Evolutionary conservation across 2,329 filamentous ascomycete genomes (phyloP).

Genomic region (Colletotrichum tofieldiae): DNA sequence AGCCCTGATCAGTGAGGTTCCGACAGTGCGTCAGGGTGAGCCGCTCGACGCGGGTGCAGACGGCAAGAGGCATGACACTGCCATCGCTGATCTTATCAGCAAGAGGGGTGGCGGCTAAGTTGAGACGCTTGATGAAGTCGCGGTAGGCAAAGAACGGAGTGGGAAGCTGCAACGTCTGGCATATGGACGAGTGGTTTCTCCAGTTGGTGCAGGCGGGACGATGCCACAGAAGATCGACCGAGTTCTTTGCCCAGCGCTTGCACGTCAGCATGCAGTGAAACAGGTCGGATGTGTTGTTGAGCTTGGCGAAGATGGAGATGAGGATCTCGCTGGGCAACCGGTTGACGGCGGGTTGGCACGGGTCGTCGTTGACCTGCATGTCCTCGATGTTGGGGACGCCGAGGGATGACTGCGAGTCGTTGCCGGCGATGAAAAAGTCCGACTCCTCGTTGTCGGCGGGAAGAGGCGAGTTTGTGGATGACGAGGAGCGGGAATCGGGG

Average conservation of each 20-base stretch:
- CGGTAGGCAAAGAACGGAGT: constrained; percentile 91
- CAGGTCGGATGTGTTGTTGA: constrained; percentile 83
- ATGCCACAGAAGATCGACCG: constrained; percentile 95
- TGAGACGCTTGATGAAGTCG: constrained; percentile 92
- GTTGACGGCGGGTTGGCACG: constrained; percentile 84
- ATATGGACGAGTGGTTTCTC: constrained; percentile 85
- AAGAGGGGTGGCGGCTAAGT: constrained; percentile 79
- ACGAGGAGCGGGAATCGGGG: constrained; percentile 71
- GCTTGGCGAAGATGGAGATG: constrained; percentile 91
- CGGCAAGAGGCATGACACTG: constrained; percentile 84
- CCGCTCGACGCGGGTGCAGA: constrained; percentile 93
- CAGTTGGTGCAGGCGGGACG: constrained; percentile 92
- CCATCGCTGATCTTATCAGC: constrained; percentile 87
- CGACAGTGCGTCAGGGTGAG: constrained; percentile 93
- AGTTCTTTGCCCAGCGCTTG: constrained; percentile 92
- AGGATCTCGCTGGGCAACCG: constrained; percentile 94
- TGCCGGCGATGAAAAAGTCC: constrained; percentile 90
- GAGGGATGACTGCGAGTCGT: constrained; percentile 94
- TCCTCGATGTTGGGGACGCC: constrained; percentile 85
- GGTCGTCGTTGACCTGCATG: constrained; percentile 77
- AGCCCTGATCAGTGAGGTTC: constrained; percentile 85
- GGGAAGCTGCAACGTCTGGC: constrained; percentile 79
- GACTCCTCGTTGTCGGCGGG: constrained; percentile 90
- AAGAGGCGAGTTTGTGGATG: constrained; percentile 82
- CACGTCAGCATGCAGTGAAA: constrained; percentile 94